These are phyloP conservation scores for Paramecium sexaurelia DNA, from an alignment of 73 alveolate genomes.

Conservation along the genomic window DNA sequence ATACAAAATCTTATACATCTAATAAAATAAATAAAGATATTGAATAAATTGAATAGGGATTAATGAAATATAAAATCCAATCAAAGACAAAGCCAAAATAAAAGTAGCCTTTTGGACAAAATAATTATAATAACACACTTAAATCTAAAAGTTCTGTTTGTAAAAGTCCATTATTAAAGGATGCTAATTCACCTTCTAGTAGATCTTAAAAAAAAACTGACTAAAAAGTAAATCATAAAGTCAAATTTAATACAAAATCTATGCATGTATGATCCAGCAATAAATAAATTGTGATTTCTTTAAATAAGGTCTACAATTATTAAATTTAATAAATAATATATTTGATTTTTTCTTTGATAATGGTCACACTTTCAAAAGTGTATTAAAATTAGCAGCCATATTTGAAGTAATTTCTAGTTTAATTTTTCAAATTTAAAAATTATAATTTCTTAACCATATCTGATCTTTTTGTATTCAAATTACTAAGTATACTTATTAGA, in stretches of 20 bases:
- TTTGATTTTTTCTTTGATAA: neutral
- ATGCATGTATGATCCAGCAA: neutral
- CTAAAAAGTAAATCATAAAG: neutral
- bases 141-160: neutral
- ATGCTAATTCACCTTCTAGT: neutral
- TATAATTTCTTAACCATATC: neutral
- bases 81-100: neutral
- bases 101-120: neutral
- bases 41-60: neutral
- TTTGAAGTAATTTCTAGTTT: no score
- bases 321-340: neutral
- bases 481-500: neutral
- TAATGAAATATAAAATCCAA: neutral
- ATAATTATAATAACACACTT: neutral
- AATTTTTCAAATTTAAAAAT: constrained; percentile 2
- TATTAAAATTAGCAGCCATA: neutral
- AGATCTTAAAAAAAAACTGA: neutral
- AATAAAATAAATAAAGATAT: neutral
- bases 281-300: neutral
- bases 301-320: neutral
- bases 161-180: neutral
- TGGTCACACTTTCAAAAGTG: neutral
- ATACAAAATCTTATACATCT: neutral
- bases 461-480: neutral
- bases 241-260: neutral